phyloP scores from a whole-genome alignment of 352 stramenopile species.

The Phytophthora fragariaefolia region DNA sequence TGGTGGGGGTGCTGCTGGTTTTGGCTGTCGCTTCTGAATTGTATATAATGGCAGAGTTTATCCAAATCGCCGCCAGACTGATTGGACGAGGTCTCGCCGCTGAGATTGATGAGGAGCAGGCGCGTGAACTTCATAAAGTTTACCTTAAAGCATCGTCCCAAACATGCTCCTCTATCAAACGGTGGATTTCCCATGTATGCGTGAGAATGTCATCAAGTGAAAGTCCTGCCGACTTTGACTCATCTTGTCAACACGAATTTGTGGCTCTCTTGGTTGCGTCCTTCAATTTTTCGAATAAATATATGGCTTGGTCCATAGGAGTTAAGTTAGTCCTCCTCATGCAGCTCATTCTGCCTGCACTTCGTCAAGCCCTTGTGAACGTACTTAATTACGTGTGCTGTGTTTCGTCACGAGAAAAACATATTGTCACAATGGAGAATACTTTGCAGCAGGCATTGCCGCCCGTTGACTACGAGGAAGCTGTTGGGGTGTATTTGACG shows the following conservation, averaged over 20 bases:
- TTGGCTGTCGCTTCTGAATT: slow-evolving; percentile 20
- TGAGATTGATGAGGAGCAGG: slow-evolving; percentile 7
- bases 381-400: slow-evolving; percentile 15
- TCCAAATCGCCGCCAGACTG: slow-evolving; percentile 21
- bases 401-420: slow-evolving; percentile 2
- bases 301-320: slow-evolving; percentile 31
- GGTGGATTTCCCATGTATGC: slow-evolving; percentile 42
- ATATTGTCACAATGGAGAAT: background rate
- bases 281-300: slow-evolving; percentile 23
- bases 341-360: slow-evolving; percentile 20
- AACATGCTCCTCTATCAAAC: slow-evolving; percentile 32
- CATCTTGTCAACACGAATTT: slow-evolving; percentile 36
- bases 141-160: slow-evolving; percentile 31
- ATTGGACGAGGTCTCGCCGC: background rate
- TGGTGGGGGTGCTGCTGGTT: slow-evolving; percentile 29
- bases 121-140: slow-evolving; percentile 18
- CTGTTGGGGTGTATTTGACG: slow-evolving; percentile 20
- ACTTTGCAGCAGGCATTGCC: slow-evolving; percentile 7
- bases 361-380: slow-evolving; percentile 9
- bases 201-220: slow-evolving; percentile 3
- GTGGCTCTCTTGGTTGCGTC: slow-evolving; percentile 22
- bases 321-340: slow-evolving; percentile 35
- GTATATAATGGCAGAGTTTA: slow-evolving; percentile 26
- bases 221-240: slow-evolving; percentile 18
- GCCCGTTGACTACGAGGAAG: slow-evolving; percentile 26